Evolutionary conservation across 1,284 basidiomycete species (phyloP).

Genomic region (Moniliophthora roreri): DNA sequence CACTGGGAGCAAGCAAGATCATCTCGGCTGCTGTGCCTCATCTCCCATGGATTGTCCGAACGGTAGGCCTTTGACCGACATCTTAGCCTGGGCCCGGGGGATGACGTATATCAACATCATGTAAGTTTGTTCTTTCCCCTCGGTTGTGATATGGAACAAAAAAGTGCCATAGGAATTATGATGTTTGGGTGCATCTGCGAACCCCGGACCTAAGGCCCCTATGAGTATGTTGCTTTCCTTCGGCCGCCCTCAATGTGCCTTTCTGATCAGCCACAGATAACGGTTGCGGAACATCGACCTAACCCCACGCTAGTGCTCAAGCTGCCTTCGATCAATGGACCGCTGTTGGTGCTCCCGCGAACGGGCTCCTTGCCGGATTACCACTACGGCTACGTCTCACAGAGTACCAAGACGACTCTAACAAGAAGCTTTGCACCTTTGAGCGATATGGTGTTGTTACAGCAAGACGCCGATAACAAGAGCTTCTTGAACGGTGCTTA

Average conservation of each 20-base stretch:
- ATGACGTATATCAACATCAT: conserved; percentile 76
- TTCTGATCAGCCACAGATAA: conserved; percentile 33
- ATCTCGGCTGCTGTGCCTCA: conserved; percentile 73
- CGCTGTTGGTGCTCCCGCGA: conserved; percentile 68
- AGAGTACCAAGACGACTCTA: conserved; percentile 37
- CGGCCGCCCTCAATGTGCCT: not conserved
- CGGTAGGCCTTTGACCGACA: conserved; percentile 63
- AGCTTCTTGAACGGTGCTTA: conserved; percentile 31
- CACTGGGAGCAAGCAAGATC: conserved; percentile 62
- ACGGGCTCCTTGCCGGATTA: conserved; percentile 75
- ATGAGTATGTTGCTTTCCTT: conserved; percentile 35
- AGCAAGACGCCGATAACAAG: not conserved
- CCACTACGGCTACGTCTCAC: conserved; percentile 64
- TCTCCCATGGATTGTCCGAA: conserved; percentile 67
- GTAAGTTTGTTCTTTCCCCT: conserved; percentile 20
- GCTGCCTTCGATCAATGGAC: conserved; percentile 70
- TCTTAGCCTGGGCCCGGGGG: conserved; percentile 66
- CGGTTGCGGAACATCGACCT: conserved; percentile 62
- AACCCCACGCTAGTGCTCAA: conserved; percentile 65
- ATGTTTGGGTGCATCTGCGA: conserved; percentile 65
- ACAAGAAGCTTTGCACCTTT: conserved; percentile 32
- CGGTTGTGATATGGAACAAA: not conserved
- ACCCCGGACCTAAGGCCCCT: conserved; percentile 79
- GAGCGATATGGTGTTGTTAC: conserved; percentile 12
- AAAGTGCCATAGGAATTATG: conserved; percentile 58